These are phyloP conservation scores for Verbena officinalis DNA, from an alignment of 257 asterid species.

Conservation along the genomic window DNA sequence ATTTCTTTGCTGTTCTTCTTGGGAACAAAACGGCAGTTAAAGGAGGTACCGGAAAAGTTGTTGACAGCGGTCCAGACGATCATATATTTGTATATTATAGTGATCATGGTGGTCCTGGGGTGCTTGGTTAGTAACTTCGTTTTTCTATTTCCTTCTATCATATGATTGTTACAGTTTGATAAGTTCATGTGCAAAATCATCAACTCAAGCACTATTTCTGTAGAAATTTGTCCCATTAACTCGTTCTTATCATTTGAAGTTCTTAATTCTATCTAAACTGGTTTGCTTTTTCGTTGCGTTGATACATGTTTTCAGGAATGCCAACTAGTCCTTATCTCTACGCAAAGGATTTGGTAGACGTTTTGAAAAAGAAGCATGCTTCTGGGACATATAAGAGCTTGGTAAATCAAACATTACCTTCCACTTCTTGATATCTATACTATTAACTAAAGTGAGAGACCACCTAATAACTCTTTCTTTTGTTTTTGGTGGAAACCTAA, in stretches of 20 bases:
- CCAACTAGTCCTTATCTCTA: constrained; percentile 82
- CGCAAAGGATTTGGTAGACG: constrained; percentile 67
- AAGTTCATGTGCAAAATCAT: not conserved
- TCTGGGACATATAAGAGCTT: constrained; percentile 86
- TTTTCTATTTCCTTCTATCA: not conserved
- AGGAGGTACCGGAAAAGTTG: constrained; percentile 95
- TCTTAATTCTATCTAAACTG: not conserved
- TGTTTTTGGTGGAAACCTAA: too few relatives aligned
- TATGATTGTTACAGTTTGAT: constrained; percentile 4
- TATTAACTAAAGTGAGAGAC: too few relatives aligned
- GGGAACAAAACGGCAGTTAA: constrained; percentile 81
- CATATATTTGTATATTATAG: constrained; percentile 80
- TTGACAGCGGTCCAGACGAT: constrained; percentile 89
- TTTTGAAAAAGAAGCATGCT: constrained; percentile 80
- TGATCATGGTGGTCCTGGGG: constrained; percentile 98
- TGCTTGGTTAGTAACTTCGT: constrained; percentile 68
- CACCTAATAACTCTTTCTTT: too few relatives aligned
- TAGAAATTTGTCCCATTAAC: not conserved
- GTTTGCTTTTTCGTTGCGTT: constrained; percentile 19
- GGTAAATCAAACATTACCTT: constrained; percentile 46
- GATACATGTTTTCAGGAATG: constrained; percentile 66
- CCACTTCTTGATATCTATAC: too few relatives aligned
- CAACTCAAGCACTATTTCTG: not conserved
- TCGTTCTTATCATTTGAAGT: not conserved
- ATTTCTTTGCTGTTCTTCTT: constrained; percentile 86